Evolutionary conservation across 768 basidiomycete genomes (phyloP).

Genomic region (Mycena polygramma): DNA sequence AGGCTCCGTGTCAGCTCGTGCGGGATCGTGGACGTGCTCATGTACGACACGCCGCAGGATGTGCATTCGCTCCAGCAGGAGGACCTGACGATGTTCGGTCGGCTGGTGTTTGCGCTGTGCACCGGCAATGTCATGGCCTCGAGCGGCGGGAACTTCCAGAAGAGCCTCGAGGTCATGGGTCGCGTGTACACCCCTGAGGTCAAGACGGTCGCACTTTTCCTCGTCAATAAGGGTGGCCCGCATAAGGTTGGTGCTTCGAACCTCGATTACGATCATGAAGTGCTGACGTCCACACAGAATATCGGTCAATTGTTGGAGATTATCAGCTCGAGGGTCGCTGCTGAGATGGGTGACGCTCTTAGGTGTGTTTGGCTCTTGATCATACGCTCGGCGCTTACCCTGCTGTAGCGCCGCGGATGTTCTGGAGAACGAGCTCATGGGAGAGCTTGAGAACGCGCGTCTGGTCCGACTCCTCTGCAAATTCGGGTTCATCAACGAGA

Average conservation of each 20-base stretch:
- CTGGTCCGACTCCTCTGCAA: slow-evolving; percentile 91
- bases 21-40: slow-evolving; percentile 88
- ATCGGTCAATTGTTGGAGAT: slow-evolving; percentile 87
- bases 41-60: slow-evolving; percentile 78
- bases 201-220: slow-evolving; percentile 82
- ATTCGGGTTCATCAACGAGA: slow-evolving; percentile 98
- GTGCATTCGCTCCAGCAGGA: slow-evolving; percentile 81
- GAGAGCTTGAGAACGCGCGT: slow-evolving; percentile 94
- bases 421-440: slow-evolving; percentile 85
- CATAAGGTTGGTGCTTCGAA: slow-evolving; percentile 62
- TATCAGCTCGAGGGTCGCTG: slow-evolving; percentile 75
- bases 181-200: slow-evolving; percentile 85
- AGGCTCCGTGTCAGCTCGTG: slow-evolving; percentile 91
- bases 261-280: not conserved
- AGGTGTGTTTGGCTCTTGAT: slow-evolving; percentile 61
- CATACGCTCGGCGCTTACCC: not conserved
- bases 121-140: slow-evolving; percentile 74
- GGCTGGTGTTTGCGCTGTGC: slow-evolving; percentile 84
- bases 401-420: slow-evolving; percentile 77
- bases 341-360: slow-evolving; percentile 90
- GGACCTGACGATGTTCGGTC: slow-evolving; percentile 89
- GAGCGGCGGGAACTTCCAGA: slow-evolving; percentile 71
- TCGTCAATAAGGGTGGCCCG: slow-evolving; percentile 78
- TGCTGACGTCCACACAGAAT: slow-evolving; percentile 55
- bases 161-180: slow-evolving; percentile 82